These are phyloP conservation scores for Pascua sp. DNA, from an alignment of 1,284 basidiomycete genomes.

Conservation along the genomic window DNA sequence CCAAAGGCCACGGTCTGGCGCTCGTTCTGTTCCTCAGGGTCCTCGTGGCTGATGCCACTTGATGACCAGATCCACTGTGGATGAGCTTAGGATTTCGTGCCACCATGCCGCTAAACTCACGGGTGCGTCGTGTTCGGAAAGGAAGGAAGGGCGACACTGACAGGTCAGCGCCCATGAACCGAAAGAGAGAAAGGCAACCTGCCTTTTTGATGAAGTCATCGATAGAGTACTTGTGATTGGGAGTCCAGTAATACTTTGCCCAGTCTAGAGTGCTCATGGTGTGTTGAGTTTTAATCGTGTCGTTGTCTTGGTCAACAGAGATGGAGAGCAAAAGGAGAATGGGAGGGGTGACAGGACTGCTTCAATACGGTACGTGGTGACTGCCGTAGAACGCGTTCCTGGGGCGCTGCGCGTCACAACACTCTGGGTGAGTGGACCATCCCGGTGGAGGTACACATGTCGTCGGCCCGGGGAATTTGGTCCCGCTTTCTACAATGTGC, in stretches of 20 bases:
- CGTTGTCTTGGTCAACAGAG: background rate
- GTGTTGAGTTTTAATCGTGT: background rate
- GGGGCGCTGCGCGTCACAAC: background rate
- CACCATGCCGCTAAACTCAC: slow-evolving; percentile 8
- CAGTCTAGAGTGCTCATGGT: background rate
- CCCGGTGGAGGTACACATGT: slow-evolving; percentile 9
- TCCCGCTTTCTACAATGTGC: background rate
- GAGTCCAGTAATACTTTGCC: slow-evolving; percentile 22
- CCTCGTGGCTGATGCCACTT: background rate
- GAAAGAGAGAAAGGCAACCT: background rate
- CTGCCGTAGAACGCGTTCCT: background rate
- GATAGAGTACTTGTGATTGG: slow-evolving; percentile 9
- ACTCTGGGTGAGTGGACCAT: slow-evolving; percentile 10
- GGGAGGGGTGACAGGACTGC: background rate
- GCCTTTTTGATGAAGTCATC: slow-evolving; percentile 31
- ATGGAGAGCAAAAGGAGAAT: background rate
- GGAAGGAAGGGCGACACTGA: slow-evolving; percentile 24
- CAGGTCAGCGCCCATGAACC: background rate
- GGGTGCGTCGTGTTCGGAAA: slow-evolving; percentile 17
- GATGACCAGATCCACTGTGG: slow-evolving; percentile 27
- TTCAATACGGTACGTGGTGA: too few species aligned
- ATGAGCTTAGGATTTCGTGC: background rate
- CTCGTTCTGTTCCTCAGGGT: slow-evolving; percentile 17
- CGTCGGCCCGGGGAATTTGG: slow-evolving; percentile 3
- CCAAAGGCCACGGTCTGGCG: slow-evolving; percentile 10